Percentiles rank a stretch among this genome's conserved stretches.
These are phyloP conservation scores for Chlorella sorokiniana DNA, from an alignment of 139 green algal species.

Conservation along the genomic window DNA sequence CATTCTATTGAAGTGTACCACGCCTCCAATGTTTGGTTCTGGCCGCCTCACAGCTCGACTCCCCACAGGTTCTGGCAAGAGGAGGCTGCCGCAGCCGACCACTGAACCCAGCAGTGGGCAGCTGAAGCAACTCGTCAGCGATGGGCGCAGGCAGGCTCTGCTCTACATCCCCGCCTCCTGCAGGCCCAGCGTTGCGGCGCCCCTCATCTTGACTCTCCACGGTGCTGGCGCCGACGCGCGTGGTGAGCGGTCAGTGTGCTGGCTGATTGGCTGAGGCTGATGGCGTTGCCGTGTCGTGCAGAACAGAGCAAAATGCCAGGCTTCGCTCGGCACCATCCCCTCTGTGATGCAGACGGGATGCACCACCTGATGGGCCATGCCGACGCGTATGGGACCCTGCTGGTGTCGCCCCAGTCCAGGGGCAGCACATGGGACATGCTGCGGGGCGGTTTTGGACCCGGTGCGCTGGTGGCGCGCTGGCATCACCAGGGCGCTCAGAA, in stretches of 20 bases:
- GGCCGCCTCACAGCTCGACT: background rate
- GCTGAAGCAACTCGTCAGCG: slow-evolving; percentile 10
- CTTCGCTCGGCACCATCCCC: background rate
- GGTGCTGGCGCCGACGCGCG: slow-evolving; percentile 27
- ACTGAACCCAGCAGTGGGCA: background rate
- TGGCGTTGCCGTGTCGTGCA: too few relatives aligned
- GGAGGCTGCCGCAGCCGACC: background rate
- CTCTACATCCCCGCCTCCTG: slow-evolving; percentile 48
- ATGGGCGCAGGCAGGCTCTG: slow-evolving; percentile 27
- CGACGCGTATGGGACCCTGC: slow-evolving; percentile 18
- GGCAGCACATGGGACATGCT: slow-evolving; percentile 52
- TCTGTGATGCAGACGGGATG: background rate
- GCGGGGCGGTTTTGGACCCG: slow-evolving; percentile 32
- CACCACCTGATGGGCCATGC: background rate
- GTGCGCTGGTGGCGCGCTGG: background rate
- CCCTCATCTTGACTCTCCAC: slow-evolving; percentile 55
- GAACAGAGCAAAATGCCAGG: too few relatives aligned
- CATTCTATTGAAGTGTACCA: too few relatives aligned
- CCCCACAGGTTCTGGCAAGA: background rate
- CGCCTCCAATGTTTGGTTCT: too few relatives aligned
- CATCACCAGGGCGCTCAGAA: too few relatives aligned
- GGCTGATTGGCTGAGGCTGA: too few relatives aligned
- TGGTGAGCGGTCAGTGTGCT: background rate
- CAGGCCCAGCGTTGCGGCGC: background rate
- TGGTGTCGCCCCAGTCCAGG: slow-evolving; percentile 48